Percentiles rank a stretch among this genome's conserved stretches.
These are phyloP conservation scores for Eutypa lata DNA, from an alignment of 2,329 filamentous ascomycete genomes.

Conservation along the genomic window DNA sequence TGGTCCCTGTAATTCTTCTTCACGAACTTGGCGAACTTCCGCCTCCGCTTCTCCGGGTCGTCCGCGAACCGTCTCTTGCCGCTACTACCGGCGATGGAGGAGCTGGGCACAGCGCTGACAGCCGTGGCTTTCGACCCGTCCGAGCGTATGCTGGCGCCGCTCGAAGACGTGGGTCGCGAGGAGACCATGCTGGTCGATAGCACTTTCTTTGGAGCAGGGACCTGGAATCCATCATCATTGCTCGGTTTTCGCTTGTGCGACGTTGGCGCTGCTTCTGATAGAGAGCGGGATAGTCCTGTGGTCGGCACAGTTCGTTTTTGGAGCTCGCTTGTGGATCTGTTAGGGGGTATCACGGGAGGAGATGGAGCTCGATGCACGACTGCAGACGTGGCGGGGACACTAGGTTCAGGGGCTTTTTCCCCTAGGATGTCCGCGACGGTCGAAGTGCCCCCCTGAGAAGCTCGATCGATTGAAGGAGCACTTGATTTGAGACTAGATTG, in stretches of 20 bases:
- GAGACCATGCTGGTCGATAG: constrained; percentile 6
- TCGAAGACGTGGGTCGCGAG: constrained; percentile 2
- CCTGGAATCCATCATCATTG: constrained; percentile 6
- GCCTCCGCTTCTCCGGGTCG: constrained; percentile 7
- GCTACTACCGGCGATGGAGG: neutral
- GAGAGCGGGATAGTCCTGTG: constrained; percentile 10
- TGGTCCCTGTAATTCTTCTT: constrained; percentile 1
- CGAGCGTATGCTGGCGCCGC: constrained; percentile 2
- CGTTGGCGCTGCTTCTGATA: constrained; percentile 11
- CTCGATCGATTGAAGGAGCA: neutral
- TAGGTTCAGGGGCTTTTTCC: neutral
- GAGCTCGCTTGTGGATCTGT: constrained; percentile 13
- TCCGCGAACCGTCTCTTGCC: constrained; percentile 6
- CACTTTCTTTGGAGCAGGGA: constrained; percentile 5
- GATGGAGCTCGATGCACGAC: neutral
- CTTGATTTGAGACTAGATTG: neutral
- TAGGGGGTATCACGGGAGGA: constrained; percentile 1
- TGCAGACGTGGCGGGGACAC: neutral
- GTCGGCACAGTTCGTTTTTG: constrained; percentile 2
- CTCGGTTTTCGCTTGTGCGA: constrained; percentile 15
- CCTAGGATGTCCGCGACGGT: neutral
- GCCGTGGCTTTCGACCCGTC: constrained; percentile 1
- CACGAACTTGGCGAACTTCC: constrained; percentile 5
- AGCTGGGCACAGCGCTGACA: no score
- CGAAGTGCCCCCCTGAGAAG: neutral